Evolutionary conservation across 441 rosid genomes (phyloP), one percentile per base, ranked within the genome.

Genomic region (Adansonia grandidieri): DNA sequence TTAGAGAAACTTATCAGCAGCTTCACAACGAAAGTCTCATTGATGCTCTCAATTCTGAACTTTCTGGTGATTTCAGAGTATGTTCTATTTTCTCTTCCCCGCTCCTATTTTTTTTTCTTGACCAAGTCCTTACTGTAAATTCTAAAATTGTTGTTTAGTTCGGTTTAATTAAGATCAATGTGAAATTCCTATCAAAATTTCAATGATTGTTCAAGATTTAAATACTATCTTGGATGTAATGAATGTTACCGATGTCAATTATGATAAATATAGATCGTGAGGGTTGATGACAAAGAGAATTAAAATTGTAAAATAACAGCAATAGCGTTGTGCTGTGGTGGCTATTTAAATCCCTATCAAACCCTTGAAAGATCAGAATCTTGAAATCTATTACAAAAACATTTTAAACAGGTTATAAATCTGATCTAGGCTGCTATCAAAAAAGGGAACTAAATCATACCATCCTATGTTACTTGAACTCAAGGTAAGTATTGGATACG

Each of bases 11-110:
- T 19, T 96, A 91, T 78, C 77, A 51, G 84, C 85, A 83, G 78
- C 91, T 86, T 77, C 90, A 88, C 80, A 80, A 86, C 50, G 82
- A 90, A 84, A 83, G 85, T 53, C 98, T 96, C 71, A 82, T 89
- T 73, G 84, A 85, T 77, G 86, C 77, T 77, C 93, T 94, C 37
- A 2, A 78, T 50, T 84, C 93, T 42, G 97, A 96, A 75, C 83
- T 96, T 44, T 89, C 95, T 57, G 95, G 98, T 76, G 95, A 94
- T 88, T 96, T 91, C 76, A 65, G 86, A 64, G 97, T 92, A 87
- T 10, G 87, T 32, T 69, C 37, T 70, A 32, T 32, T 57, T 9
- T 20, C 44, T 72, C 57, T 15, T 20, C 44, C 32, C 14, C 28
- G 9, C 22, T 54, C 14, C 15, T 9, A 4, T 9, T 17, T 13